Evolutionary conservation across 2,329 filamentous ascomycete genomes (phyloP).

Genomic region (Stemphylium beticola): DNA sequence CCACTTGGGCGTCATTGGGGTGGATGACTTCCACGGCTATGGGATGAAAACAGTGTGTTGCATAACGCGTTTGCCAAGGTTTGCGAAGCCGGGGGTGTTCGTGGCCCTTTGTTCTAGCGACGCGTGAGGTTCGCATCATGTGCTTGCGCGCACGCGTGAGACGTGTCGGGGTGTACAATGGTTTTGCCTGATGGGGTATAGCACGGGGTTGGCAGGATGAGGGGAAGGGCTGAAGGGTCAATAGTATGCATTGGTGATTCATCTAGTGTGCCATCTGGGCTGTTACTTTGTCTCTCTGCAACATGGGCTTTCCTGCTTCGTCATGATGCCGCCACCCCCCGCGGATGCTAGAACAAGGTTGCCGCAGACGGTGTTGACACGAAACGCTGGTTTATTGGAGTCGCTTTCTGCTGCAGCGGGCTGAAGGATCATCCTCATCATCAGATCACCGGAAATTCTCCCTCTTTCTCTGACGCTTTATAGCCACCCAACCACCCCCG

Average conservation of each 20-base stretch:
- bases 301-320: background rate
- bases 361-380: too few species aligned
- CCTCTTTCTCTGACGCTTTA: background rate
- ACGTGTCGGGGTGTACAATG: conserved; percentile 23
- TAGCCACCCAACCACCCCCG: background rate
- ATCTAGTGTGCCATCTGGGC: conserved; percentile 7
- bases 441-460: background rate
- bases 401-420: too few species aligned
- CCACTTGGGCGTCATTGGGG: conserved; percentile 3
- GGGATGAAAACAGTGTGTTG: conserved; percentile 10
- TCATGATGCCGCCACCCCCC: background rate
- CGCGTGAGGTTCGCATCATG: conserved; percentile 24
- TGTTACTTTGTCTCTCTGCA: conserved; percentile 2
- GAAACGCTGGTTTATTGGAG: too few species aligned
- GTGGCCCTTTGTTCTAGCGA: conserved; percentile 11
- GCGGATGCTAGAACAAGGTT: background rate
- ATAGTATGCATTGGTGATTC: conserved; percentile 1
- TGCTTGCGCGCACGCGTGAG: conserved; percentile 31
- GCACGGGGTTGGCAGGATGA: background rate
- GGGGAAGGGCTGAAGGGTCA: background rate
- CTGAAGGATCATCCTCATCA: background rate
- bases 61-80: conserved; percentile 12
- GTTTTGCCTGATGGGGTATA: conserved; percentile 1
- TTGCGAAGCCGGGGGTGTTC: background rate
- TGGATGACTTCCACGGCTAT: background rate